phyloP scores from a whole-genome alignment of 805 yeast species.

The Ogataea glucozyma region DNA sequence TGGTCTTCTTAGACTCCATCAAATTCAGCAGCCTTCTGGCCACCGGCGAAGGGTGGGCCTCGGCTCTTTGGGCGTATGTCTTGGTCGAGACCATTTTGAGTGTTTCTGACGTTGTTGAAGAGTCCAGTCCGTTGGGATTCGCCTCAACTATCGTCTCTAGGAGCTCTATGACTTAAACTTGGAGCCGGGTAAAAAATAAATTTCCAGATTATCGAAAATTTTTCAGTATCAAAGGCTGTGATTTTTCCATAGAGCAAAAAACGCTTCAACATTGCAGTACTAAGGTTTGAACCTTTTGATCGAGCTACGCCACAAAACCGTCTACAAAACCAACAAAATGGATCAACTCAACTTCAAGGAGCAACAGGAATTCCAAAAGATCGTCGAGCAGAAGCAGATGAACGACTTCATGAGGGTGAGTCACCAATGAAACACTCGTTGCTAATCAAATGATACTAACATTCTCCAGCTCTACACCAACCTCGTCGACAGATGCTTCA shows the following conservation, averaged over 20 bases:
- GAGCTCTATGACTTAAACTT: background rate
- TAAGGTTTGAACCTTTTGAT: background rate
- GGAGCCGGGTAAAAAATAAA: constrained; percentile 11
- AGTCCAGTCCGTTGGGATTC: no score
- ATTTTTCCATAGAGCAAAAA: constrained; percentile 3
- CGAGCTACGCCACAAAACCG: constrained; percentile 1
- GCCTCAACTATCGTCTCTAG: background rate
- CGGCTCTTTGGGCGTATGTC: constrained; percentile 70
- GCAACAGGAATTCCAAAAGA: constrained; percentile 93
- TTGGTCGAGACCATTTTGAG: constrained; percentile 6
- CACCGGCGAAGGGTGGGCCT: constrained; percentile 69
- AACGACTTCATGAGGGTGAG: constrained; percentile 92
- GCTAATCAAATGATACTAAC: constrained; percentile 2
- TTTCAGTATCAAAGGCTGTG: constrained; percentile 1
- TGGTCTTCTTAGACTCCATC: constrained; percentile 80
- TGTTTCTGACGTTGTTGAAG: background rate
- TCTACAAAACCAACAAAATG: constrained; percentile 49
- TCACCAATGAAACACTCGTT: constrained; percentile 13
- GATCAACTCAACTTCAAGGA: constrained; percentile 93
- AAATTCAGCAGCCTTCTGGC: constrained; percentile 72
- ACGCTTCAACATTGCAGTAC: no score
- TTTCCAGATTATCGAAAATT: constrained; percentile 8
- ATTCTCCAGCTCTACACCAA: constrained; percentile 69
- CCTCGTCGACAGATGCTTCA: constrained; percentile 94
- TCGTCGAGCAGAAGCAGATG: constrained; percentile 97